Percentiles rank a stretch among this genome's conserved stretches.
These are phyloP conservation scores for Ustilago cynodontis DNA, from an alignment of 1,284 basidiomycete species.

Conservation along the genomic window DNA sequence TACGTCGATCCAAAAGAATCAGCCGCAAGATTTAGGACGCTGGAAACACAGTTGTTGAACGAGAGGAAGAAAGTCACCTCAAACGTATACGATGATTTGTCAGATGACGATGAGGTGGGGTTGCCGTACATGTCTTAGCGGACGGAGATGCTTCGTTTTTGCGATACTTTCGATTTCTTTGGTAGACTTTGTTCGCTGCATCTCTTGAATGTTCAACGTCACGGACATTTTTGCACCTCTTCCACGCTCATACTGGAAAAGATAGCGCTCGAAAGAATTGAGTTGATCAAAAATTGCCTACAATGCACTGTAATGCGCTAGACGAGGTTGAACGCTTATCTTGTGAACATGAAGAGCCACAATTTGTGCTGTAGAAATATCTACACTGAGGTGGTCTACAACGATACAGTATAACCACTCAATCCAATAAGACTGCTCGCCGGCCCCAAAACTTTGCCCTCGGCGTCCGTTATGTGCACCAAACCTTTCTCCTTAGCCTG, in stretches of 20 bases:
- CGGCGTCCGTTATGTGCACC: constrained; percentile 26
- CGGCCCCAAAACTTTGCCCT: constrained; percentile 6
- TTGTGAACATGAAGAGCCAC: no score
- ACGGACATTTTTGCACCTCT: no score
- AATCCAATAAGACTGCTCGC: constrained; percentile 24
- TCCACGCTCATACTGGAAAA: no score
- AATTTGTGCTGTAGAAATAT: no score
- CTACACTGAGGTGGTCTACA: not conserved
- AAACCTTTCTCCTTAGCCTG: constrained; percentile 42
- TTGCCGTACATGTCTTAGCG: constrained; percentile 42
- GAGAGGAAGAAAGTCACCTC: constrained; percentile 40
- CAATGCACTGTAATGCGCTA: no score
- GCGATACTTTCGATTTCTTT: constrained; percentile 5
- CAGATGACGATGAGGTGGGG: constrained; percentile 36
- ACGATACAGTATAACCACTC: constrained; percentile 32
- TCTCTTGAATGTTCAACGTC: not conserved
- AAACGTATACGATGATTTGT: constrained; percentile 10
- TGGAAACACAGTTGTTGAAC: constrained; percentile 35
- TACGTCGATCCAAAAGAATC: constrained; percentile 45
- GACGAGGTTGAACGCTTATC: no score
- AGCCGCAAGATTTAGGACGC: constrained; percentile 27
- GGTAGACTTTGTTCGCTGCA: not conserved
- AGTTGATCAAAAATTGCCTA: no score
- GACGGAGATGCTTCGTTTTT: not conserved
- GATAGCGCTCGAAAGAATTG: no score